phyloP scores from a whole-genome alignment of 257 asterid genomes.

The Nicotiana paniculata region DNA sequence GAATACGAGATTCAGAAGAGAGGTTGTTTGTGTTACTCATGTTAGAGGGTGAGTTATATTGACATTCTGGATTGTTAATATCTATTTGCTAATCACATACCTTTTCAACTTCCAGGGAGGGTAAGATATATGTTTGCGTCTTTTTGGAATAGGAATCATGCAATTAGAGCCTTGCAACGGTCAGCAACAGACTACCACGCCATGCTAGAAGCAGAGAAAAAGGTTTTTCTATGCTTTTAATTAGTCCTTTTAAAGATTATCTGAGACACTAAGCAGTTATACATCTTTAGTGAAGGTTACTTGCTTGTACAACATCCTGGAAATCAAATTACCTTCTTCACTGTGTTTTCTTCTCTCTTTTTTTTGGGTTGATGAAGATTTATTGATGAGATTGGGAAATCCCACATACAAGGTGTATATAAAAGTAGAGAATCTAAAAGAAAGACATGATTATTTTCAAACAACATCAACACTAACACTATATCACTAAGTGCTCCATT shows the following conservation, averaged over 20 bases:
- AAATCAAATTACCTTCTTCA: background rate
- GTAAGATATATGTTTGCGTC: slow-evolving; percentile 94
- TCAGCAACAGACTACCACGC: slow-evolving; percentile 46
- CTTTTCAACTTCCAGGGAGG: slow-evolving; percentile 58
- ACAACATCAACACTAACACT: background rate
- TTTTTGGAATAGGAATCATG: slow-evolving; percentile 92
- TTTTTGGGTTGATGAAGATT: background rate
- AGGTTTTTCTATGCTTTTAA: slow-evolving; percentile 36
- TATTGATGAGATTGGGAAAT: background rate
- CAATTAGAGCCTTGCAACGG: slow-evolving; percentile 63
- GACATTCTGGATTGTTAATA: background rate
- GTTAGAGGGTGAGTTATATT: background rate
- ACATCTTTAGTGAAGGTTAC: background rate
- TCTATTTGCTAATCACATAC: background rate
- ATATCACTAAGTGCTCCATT: background rate
- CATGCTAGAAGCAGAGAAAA: slow-evolving; percentile 81
- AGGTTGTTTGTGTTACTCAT: background rate
- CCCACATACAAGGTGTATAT: background rate
- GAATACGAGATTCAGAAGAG: background rate
- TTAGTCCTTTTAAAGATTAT: slow-evolving; percentile 7
- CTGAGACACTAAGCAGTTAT: background rate
- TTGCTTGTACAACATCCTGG: background rate
- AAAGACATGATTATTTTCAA: background rate
- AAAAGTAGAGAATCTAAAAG: background rate
- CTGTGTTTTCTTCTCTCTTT: background rate